Evolutionary conservation across 352 stramenopile genomes (phyloP), one percentile per base, ranked within the genome.

Genomic region (Pelagophyceae sp.): DNA sequence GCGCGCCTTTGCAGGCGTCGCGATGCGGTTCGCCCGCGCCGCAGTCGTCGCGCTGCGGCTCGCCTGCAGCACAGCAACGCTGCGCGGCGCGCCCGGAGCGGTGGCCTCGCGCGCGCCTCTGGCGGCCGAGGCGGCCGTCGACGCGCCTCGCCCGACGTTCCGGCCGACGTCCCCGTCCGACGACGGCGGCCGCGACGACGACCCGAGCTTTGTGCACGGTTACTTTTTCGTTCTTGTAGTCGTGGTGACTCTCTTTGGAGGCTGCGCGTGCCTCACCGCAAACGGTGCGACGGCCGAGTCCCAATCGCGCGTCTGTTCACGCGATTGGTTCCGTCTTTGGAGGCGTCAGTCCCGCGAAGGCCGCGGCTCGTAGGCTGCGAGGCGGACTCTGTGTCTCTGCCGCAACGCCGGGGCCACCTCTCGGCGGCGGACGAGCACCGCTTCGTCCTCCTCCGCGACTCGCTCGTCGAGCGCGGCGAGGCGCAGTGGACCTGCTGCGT

Each of bases 401-500:
- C n/a, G n/a, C n/a, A n/a, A n/a, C n/a, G n/a, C n/a, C n/a, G 40
- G 6, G 6, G 6, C 40, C 6, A 54, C 6, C 6, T 6, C 40
- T 20, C 6, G 40, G 6, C 40, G 40, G 6, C 40, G 6, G 40
- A 54, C 40, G 40, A 54, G 40, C 40, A 65, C 6, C 58, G 58
- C 23, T 33, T 65, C 23, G 58, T 65, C 3, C 29, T 65, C 23
- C 29, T 65, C 15, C 58, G 58, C 23, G 58, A 65, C 29, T 65
- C 58, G 23, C 29, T 65, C 15, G 58, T 27, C 15, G 58, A 65
- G 58, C 6, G 23, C 23, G 58, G 58, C 23, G 58, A 65, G 58
- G 19, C 65, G 31, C 45, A 58, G 23, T 95, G 90, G 90, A 83
- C 85, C n/a, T 95, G 90, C 78, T 85, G 83, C 32, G 88, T 94